Conservation (phyloP, 1,284 basidiomycete species). For the Anthracocystis walkeri region DNA sequence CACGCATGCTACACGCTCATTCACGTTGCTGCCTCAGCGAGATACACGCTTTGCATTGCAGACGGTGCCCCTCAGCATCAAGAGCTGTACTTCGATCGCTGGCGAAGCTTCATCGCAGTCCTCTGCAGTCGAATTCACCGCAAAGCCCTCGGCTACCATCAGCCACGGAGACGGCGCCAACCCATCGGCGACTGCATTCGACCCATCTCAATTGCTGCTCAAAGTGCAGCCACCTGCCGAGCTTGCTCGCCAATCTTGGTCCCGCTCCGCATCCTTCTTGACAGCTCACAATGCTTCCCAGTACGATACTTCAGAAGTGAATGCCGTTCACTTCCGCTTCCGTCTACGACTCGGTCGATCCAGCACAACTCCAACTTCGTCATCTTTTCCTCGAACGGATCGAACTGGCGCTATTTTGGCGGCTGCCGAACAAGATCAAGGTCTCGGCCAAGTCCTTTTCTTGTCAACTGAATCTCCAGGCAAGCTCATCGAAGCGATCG, state of each 20-base stretch:
- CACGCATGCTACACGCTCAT: constrained; percentile 9
- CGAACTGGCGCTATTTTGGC: background rate
- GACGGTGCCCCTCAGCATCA: constrained; percentile 25
- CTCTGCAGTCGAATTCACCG: constrained; percentile 27
- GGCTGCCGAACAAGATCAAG: background rate
- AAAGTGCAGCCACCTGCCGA: constrained; percentile 42
- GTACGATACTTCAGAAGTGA: constrained; percentile 19
- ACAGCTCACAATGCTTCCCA: constrained; percentile 16
- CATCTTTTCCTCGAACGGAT: constrained; percentile 4
- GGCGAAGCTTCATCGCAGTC: background rate
- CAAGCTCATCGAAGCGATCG: constrained; percentile 26
- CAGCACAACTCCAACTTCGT: constrained; percentile 15
- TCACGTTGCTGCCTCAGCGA: constrained; percentile 36
- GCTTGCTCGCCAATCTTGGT: constrained; percentile 26
- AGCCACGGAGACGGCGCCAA: background rate
- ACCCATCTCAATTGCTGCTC: constrained; percentile 35
- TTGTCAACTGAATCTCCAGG: constrained; percentile 30
- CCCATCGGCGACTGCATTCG: constrained; percentile 8
- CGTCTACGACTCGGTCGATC: constrained; percentile 30
- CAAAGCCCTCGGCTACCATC: background rate
- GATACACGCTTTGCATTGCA: constrained; percentile 5
- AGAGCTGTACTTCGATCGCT: constrained; percentile 19
- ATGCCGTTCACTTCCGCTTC: constrained; percentile 30
- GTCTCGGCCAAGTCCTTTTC: constrained; percentile 42
- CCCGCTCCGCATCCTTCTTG: constrained; percentile 21